Base-by-base conservation (phyloP, 768 basidiomycete genomes). In the Russula vinacea region DNA sequence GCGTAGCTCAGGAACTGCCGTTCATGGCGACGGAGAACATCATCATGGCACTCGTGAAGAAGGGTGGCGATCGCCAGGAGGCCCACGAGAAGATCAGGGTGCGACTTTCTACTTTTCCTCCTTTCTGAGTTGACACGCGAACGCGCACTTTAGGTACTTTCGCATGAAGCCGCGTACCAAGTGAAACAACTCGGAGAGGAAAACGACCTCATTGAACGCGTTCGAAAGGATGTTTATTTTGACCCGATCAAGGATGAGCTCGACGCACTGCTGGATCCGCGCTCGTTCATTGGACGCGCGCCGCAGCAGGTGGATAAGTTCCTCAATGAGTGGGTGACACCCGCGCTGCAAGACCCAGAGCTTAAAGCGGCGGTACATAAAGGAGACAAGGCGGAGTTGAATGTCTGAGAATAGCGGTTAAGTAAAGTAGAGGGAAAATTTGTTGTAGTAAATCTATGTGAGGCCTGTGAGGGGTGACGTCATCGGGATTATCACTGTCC, bases 11-110 rank as follows among this genome's bases (percentile, higher is more conserved):
- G 74, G 97, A 99, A 75, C 82, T 99, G 39, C 97, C 97, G 1
- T 98, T 98, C 83, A 98, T 99, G 97, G 94, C 96, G 5, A 99
- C 97, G 2, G 97, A 99, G 76, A 99, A 99, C 75, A 83, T 99
- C 76, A 98, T 98, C 77, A 98, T 99, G 97, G 94, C 94, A 1
- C 85, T 99, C 49, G 97, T 98, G 67, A 97, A 92, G 76, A 86
- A 84, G 55, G 93, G 93, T 24, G 96, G 95, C 1, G 95, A 98
- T 76, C 83, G 97, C 39, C 97, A 98, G 74, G 94, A 93, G 76
- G 93, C 93, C 9, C 97, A 98, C 74, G 97, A 98, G 77, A 90
- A 92, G 77, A 94, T 98, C 72, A 80, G 96, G 64, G 90, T 90
- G 67, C 65, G 80, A 3, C n/a, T 22, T 3, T 37, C 17, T 11